Evolutionary conservation across 352 stramenopile genomes (phyloP), one percentile per base, ranked within the genome.

Genomic region (Pythium angustatum): DNA sequence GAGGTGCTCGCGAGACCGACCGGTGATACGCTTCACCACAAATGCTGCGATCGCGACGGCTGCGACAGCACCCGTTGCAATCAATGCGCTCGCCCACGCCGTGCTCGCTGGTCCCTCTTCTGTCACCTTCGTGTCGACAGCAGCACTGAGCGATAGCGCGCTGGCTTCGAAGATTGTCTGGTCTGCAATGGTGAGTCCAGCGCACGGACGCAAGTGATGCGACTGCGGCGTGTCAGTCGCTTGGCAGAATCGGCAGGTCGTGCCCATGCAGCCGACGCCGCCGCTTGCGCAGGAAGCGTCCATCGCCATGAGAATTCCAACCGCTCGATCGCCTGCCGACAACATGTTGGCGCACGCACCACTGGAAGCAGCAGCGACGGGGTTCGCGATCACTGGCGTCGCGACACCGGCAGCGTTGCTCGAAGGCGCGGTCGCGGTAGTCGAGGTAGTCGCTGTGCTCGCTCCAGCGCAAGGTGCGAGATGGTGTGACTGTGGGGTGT

Each of bases 181-280:
- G 17, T 28, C 38, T 10, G 33, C 28, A 36, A 45, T 44, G 34
- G 12, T 56, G 49, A 43, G 28, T 30, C 30, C 30, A 11, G 28
- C 28, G 19, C 58, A 64, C 7, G 48, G 36, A 11, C 43, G 24
- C n/a, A 64, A 44, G 31, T 64, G 58, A 27, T 43, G 21, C 6
- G 60, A 68, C n/a, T 57, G 15, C n/a, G 31, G 24, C 14, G 50
- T 68, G 14, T 68, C 55, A 2, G 21, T 55, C 3, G 12, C 9
- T 30, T 30, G 62, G 34, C 60, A 68, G 49, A 55, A 62, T 3
- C 60, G 60, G 31, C 60, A 68, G 9, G 41, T 41, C 12, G n/a
- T 36, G n/a, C 44, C 44, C 5, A 62, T 17, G 26, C 60, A 68
- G 4, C 60, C 60, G 8, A 68, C 14, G 30, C 60, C 60, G n/a